Evolutionary conservation across 345 rosid species (phyloP).

Genomic region (Euphorbia tirucalli): DNA sequence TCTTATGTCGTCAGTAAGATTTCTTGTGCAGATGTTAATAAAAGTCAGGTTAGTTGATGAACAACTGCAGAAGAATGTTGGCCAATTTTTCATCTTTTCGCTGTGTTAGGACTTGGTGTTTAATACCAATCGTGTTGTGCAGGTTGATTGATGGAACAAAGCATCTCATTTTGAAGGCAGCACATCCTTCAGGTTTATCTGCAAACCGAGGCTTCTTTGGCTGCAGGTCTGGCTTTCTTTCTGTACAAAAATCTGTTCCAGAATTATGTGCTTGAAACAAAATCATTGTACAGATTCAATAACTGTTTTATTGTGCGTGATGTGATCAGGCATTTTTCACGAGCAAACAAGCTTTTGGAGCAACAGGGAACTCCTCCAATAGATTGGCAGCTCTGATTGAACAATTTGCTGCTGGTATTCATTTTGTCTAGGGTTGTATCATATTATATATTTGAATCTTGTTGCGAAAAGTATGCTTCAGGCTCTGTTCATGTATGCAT

Average conservation of each 20-base stretch:
- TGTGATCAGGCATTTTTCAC: slow-evolving; percentile 82
- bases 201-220: slow-evolving; percentile 94
- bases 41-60: background rate
- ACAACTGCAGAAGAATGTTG: background rate
- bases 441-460: background rate
- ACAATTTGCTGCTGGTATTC: background rate
- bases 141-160: slow-evolving; percentile 84
- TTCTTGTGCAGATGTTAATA: background rate
- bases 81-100: background rate
- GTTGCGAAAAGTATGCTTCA: background rate
- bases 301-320: slow-evolving; percentile 7
- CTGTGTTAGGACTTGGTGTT: background rate
- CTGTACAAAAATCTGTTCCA: background rate
- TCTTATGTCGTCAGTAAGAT: background rate
- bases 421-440: background rate
- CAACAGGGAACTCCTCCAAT: slow-evolving; percentile 58
- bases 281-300: background rate
- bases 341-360: slow-evolving; percentile 71
- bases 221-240: slow-evolving; percentile 65
- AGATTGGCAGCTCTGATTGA: slow-evolving; percentile 79
- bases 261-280: background rate
- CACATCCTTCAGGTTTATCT: slow-evolving; percentile 99
- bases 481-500: background rate
- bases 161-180: slow-evolving; percentile 92
- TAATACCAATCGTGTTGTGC: slow-evolving; percentile 15